Evolutionary conservation across 768 basidiomycete species (phyloP).

Genomic region (Rubroboletus pulcherrimus): DNA sequence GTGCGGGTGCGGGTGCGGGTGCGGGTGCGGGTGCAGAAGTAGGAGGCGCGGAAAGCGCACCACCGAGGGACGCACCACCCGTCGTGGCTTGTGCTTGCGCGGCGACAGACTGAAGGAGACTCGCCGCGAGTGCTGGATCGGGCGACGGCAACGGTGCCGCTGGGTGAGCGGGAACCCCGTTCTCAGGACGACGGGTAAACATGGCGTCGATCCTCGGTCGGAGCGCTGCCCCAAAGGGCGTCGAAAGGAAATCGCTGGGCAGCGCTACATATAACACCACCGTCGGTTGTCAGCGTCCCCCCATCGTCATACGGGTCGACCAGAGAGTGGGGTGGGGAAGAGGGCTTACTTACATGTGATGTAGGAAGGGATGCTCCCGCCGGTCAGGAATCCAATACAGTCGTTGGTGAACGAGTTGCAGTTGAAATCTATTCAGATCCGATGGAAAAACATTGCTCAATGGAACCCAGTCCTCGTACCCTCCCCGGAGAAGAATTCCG

Average conservation of each 20-base stretch:
- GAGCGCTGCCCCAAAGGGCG: conserved; percentile 81
- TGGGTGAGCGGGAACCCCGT: conserved; percentile 29
- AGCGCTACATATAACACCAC: conserved; percentile 43
- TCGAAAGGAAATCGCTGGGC: conserved; percentile 82
- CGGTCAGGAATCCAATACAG: conserved; percentile 81
- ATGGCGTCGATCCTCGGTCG: conserved; percentile 90
- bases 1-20: too few species aligned
- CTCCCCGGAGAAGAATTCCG: not conserved
- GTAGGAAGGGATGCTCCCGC: conserved; percentile 72
- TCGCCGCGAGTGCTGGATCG: conserved; percentile 48
- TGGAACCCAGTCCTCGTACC: not conserved
- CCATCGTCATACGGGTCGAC: not conserved
- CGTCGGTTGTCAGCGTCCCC: not conserved
- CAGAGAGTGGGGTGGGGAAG: too few species aligned
- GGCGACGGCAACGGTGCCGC: conserved; percentile 31
- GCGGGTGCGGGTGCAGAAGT: not conserved
- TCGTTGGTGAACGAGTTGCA: conserved; percentile 96
- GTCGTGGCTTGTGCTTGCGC: conserved; percentile 48
- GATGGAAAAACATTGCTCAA: not conserved
- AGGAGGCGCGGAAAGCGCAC: not conserved
- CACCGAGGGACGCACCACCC: conserved; percentile 6
- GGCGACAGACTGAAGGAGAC: conserved; percentile 56
- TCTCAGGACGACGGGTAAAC: conserved; percentile 51
- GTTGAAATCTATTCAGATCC: conserved; percentile 65
- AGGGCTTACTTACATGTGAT: conserved; percentile 57